Conservation (phyloP, 352 stramenopile genomes). For the Phytophthora pseudosyringae region DNA sequence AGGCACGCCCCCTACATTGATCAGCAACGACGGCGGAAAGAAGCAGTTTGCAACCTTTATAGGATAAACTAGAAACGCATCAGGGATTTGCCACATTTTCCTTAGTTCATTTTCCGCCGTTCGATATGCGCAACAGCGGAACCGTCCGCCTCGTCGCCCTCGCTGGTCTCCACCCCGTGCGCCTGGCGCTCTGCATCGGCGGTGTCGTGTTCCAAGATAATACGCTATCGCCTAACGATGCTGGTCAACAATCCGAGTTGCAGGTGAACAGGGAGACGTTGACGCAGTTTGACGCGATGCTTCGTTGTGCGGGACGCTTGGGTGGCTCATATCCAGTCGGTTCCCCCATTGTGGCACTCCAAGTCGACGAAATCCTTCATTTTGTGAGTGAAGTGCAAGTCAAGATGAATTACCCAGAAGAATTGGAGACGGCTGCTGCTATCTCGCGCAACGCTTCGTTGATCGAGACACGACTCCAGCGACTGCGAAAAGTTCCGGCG, state of each 20-base stretch:
- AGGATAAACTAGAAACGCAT: neutral
- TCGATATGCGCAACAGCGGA: slow-evolving; percentile 15
- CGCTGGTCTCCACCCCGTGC: slow-evolving; percentile 39
- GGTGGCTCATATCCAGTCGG: slow-evolving; percentile 52
- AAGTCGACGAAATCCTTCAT: slow-evolving; percentile 66
- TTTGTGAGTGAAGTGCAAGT: slow-evolving; percentile 36
- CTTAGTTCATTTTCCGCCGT: neutral
- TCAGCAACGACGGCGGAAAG: no score
- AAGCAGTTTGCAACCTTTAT: no score
- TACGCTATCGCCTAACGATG: slow-evolving; percentile 20
- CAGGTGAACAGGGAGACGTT: slow-evolving; percentile 51
- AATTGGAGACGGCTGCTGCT: slow-evolving; percentile 14
- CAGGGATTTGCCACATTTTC: no score
- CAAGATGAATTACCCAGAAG: slow-evolving; percentile 22
- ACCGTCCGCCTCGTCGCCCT: slow-evolving; percentile 8
- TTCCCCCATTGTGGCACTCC: slow-evolving; percentile 40
- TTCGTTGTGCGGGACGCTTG: slow-evolving; percentile 69
- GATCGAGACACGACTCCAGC: slow-evolving; percentile 38
- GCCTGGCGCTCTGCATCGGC: slow-evolving; percentile 52
- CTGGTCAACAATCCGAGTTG: slow-evolving; percentile 33
- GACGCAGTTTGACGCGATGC: slow-evolving; percentile 54
- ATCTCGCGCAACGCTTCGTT: slow-evolving; percentile 32
- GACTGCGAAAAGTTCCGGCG: slow-evolving; percentile 16
- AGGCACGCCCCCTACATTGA: no score
- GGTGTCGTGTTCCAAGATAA: slow-evolving; percentile 51